Evolutionary conservation across 306 rosid species (phyloP), one percentile per base, ranked within the genome.

Genomic region (Trifolium subterraneum): DNA sequence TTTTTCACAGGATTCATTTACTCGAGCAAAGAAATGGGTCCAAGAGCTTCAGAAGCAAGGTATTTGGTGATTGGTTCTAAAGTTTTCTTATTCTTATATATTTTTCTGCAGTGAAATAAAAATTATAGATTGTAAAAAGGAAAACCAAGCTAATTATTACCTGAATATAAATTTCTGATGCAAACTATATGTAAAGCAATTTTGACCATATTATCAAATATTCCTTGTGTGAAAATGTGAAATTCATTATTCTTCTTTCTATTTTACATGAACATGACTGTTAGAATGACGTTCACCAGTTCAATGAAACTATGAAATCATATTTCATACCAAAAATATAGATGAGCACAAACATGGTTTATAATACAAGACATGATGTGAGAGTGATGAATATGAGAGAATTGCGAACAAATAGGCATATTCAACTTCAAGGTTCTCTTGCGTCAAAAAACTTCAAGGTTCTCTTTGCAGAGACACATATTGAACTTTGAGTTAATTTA

Each of bases 11-110:
- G 90, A 86, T 11, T 84, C 90, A 48, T 86, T 84, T 70, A 56
- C 84, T 19, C 87, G 90, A 63, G 90, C 90, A 9, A 86, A 81
- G 86, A 86, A 86, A 68, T 86, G 90, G 90, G 90, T 86, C 73
- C 88, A 86, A 84, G 90, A 86, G 78, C 90, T 86, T 84, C 90
- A 86, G 61, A 86, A 84, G 79, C 90, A 86, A 86, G 90, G 90
- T 86, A 78, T 79, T 75, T 68, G 12, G 68, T 73, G n/a, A 29
- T 73, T 80, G 19, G 47, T 68, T 55, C 65, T 74, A 25, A 56
- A 56, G 55, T 70, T 77, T 70, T 68, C 41, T 14, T 66, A 44
- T 48, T 69, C 36, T 39, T 20, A 36, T 39, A 6, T 14, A 15
- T 64, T 64, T 69, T 59, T 27, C 42, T n/a, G 33, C 15, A 67